Conservation (phyloP, 2,329 filamentous ascomycete species). For the Botryotinia narcissicola region DNA sequence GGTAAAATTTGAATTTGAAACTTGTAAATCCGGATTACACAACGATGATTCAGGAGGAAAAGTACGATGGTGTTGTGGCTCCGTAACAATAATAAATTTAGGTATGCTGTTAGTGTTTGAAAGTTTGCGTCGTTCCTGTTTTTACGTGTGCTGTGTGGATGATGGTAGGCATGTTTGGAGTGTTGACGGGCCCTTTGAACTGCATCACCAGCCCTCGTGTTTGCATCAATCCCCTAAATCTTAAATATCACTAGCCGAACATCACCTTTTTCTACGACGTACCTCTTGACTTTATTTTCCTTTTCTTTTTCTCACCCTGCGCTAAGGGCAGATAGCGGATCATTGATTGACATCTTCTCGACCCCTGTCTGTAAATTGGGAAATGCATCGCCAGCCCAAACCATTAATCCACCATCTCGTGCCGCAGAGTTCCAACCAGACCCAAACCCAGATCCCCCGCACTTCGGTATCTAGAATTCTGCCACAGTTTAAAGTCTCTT, state of each 20-base stretch:
- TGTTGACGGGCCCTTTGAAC: neutral
- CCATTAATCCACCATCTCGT: too few relatives aligned
- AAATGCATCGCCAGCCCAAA: neutral
- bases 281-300: neutral
- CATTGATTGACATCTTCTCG: neutral
- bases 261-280: neutral
- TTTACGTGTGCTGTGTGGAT: neutral
- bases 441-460: neutral
- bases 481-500: neutral
- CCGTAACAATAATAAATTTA: neutral
- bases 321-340: neutral
- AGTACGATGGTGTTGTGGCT: neutral
- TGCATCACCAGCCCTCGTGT: neutral
- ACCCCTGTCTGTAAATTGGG: neutral
- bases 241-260: neutral
- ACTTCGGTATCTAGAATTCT: neutral
- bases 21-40: neutral
- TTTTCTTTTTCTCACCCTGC: neutral
- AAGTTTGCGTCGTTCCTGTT: neutral
- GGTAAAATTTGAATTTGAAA: neutral
- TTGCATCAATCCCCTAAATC: neutral
- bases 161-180: neutral
- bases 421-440: neutral
- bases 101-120: neutral
- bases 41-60: neutral